A percentile compares a stretch with the other conserved stretches of the same genome.
Evolutionary conservation across 116 monocot genomes (phyloP).

Genomic region (Trichopus zeylanicus): DNA sequence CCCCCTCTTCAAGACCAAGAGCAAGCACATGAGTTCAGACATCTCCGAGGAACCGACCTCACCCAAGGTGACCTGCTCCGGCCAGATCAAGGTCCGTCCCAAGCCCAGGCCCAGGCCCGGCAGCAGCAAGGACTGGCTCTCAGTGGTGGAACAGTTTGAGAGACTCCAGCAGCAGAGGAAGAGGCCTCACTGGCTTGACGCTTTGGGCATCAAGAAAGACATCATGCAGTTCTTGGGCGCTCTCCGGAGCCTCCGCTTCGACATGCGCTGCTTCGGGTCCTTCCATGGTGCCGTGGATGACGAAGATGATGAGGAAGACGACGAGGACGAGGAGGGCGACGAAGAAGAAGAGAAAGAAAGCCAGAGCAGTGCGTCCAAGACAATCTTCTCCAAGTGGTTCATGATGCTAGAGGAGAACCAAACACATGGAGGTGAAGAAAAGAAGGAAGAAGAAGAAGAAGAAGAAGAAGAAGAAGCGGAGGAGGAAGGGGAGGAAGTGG

Average conservation of each 20-base stretch:
- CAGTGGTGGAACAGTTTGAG: constrained; percentile 36
- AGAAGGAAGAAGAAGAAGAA: constrained; percentile 7
- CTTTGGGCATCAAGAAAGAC: constrained; percentile 53
- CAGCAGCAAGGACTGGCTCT: constrained; percentile 19
- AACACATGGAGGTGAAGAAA: background rate
- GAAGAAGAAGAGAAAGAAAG: background rate
- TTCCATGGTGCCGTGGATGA: constrained; percentile 27
- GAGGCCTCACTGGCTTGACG: constrained; percentile 30
- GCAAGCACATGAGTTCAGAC: constrained; percentile 1
- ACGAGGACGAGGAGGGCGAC: constrained; percentile 13
- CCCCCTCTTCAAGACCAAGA: constrained; percentile 42
- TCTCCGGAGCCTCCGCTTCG: constrained; percentile 49
- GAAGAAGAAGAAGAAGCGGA: constrained; percentile 13
- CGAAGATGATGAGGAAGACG: constrained; percentile 18
- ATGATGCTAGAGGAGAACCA: constrained; percentile 50
- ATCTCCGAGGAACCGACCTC: constrained; percentile 57
- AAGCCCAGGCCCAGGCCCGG: background rate
- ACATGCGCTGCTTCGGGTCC: constrained; percentile 52
- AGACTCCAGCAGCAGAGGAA: constrained; percentile 21
- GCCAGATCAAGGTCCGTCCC: constrained; percentile 73
- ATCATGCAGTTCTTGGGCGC: constrained; percentile 39
- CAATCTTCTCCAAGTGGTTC: constrained; percentile 64
- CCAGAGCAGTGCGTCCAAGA: constrained; percentile 4
- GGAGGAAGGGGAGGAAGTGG: constrained; percentile 1
- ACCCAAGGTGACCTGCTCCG: constrained; percentile 83